Evolutionary conservation across 495 filamentous ascomycete genomes (phyloP), one percentile per base, ranked within the genome.

Genomic region (Massariosphaeria phaeospora): DNA sequence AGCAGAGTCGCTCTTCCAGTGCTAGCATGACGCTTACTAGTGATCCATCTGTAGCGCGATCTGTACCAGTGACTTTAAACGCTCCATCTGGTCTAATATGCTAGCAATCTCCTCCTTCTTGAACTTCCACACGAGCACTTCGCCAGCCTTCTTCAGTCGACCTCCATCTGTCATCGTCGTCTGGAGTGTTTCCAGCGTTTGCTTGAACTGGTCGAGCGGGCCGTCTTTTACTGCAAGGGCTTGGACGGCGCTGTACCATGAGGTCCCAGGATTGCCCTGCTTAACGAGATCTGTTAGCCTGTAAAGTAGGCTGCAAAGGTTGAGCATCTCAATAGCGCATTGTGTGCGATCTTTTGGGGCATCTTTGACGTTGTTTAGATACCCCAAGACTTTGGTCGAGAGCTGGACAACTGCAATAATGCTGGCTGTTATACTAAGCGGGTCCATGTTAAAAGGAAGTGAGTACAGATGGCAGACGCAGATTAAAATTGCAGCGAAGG

Each of bases 301-400:
- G 15, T 46, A 35, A 26, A 71, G 69, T 10, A 70, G 62, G 9
- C 13, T 52, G 29, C 41, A 21, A 13, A 66, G 48, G 20, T 64
- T 67, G 20, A 41, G 52, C 5, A 43, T 44, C 44, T 71, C 66
- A n/a, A 42, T 31, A 2, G 57, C 42, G 36, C 61, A 62, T 39
- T 38, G 24, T 30, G 34, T 40, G 31, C 59, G 55, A 9, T 70
- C 69, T 56, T 58, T 66, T 10, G 63, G 47, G 13, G 66, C 66
- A 50, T 67, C 58, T 52, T 59, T 71, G 23, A 69, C 60, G 31
- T 68, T 48, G 40, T 50, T 64, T 8, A 69, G 50, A 40, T 71
- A 70, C 24, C 34, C 38, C 25, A 68, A 45, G 1, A 59, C 55
- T 38, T 66, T 67, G 24, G 13, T 36, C 25, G 55, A 52, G 43